Evolutionary conservation across 352 stramenopile species (phyloP).

Genomic region (Globisporangium nodosum): DNA sequence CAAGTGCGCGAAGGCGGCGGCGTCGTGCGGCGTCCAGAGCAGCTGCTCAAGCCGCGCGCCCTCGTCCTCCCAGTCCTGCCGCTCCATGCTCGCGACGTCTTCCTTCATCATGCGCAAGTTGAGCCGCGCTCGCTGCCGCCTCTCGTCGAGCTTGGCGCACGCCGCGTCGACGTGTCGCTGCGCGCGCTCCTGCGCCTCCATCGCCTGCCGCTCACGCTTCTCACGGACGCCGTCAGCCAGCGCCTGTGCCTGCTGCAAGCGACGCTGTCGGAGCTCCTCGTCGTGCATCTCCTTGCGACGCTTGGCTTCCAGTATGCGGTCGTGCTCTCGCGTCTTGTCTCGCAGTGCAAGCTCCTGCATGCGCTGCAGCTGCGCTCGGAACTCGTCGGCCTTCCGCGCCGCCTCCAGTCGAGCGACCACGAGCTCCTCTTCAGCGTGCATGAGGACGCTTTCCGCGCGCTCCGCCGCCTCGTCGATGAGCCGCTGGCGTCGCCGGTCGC

Average conservation of each 20-base stretch:
- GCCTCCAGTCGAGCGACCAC: constrained; percentile 12
- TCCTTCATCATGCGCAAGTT: constrained; percentile 56
- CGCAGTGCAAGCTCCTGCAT: constrained; percentile 41
- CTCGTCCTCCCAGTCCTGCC: constrained; percentile 46
- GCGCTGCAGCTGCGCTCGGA: constrained; percentile 24
- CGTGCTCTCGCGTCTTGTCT: constrained; percentile 23
- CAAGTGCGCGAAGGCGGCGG: constrained; percentile 23
- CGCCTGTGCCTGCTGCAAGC: constrained; percentile 28
- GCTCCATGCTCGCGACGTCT: constrained; percentile 41
- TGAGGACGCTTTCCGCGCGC: constrained; percentile 23
- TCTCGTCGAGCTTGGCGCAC: constrained; percentile 19
- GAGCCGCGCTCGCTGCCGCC: constrained; percentile 25
- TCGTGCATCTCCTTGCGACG: constrained; percentile 56
- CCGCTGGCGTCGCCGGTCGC: constrained; percentile 25
- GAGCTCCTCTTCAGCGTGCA: constrained; percentile 41
- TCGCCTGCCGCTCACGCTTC: constrained; percentile 36
- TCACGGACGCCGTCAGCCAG: constrained; percentile 25
- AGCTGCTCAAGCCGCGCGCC: constrained; percentile 38
- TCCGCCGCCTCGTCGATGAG: constrained; percentile 25
- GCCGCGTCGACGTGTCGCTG: constrained; percentile 12
- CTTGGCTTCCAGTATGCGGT: constrained; percentile 41
- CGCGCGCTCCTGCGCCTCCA: constrained; percentile 35
- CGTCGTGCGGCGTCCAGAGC: constrained; percentile 37
- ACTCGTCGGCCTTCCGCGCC: constrained; percentile 22
- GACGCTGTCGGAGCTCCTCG: constrained; percentile 50